Conservation (phyloP, 805 yeast species). For the Helenozyma rhizophorensis region DNA sequence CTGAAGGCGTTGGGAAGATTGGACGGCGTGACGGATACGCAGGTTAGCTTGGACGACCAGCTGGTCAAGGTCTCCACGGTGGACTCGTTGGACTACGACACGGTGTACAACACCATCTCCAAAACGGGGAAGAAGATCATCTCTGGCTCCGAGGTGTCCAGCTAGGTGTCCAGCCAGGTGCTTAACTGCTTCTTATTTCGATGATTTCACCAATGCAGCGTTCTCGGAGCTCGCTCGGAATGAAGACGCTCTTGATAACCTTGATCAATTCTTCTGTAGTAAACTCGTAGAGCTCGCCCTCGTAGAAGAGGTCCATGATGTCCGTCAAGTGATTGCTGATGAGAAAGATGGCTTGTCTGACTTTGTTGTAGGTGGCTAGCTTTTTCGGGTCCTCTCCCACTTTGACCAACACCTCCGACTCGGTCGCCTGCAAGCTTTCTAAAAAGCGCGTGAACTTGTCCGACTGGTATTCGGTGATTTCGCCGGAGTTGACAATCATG, state of each 20-base stretch:
- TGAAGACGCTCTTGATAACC: constrained; percentile 40
- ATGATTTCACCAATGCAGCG: constrained; percentile 42
- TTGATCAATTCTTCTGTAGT: constrained; percentile 42
- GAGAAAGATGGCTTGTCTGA: constrained; percentile 28
- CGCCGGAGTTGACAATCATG: constrained; percentile 21
- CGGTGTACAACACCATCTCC: constrained; percentile 72
- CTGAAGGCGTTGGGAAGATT: constrained; percentile 66
- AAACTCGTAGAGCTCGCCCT: constrained; percentile 48
- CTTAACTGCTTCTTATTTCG: constrained; percentile 33
- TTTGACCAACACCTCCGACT: constrained; percentile 4
- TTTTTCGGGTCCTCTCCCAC: constrained; percentile 6
- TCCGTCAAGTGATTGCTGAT: constrained; percentile 38
- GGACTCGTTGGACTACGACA: constrained; percentile 58
- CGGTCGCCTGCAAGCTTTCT: constrained; percentile 7
- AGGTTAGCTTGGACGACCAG: constrained; percentile 76
- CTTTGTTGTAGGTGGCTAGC: constrained; percentile 13
- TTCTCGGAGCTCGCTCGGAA: constrained; percentile 44
- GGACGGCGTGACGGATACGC: constrained; percentile 69
- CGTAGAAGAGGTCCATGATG: constrained; percentile 47
- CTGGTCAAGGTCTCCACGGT: constrained; percentile 71
- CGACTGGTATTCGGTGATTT: constrained; percentile 35
- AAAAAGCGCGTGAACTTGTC: constrained; percentile 26
- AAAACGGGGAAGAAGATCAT: constrained; percentile 88
- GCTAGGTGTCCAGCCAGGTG: neutral
- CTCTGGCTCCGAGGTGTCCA: constrained; percentile 39